Evolutionary conservation across 805 yeast species (phyloP).

Genomic region (Gaillardinia entomophila): DNA sequence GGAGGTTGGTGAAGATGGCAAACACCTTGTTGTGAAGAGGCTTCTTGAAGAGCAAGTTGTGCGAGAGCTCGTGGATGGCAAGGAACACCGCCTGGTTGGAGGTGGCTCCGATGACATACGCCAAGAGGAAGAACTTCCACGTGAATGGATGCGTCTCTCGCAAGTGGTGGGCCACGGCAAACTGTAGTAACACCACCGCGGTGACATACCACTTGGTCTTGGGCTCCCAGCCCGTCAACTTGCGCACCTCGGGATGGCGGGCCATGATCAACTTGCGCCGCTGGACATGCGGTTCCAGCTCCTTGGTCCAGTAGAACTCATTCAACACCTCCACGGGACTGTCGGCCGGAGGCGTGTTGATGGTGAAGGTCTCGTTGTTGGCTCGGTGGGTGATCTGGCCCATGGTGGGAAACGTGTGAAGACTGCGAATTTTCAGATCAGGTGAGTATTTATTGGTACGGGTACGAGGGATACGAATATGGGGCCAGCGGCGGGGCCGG

Average conservation of each 20-base stretch:
- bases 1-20: slow-evolving; percentile 72
- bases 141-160: slow-evolving; percentile 48
- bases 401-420: slow-evolving; percentile 6
- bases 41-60: slow-evolving; percentile 74
- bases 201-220: slow-evolving; percentile 70
- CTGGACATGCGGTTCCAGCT: slow-evolving; percentile 72
- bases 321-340: slow-evolving; percentile 37
- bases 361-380: slow-evolving; percentile 22
- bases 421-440: too few species aligned
- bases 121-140: slow-evolving; percentile 52
- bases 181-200: slow-evolving; percentile 64
- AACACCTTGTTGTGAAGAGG: slow-evolving; percentile 75
- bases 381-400: slow-evolving; percentile 20
- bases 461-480: background rate
- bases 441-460: too few species aligned
- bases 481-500: background rate
- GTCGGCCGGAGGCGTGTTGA: slow-evolving; percentile 35
- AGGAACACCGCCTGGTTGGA: slow-evolving; percentile 77
- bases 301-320: slow-evolving; percentile 82
- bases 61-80: slow-evolving; percentile 85
- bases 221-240: slow-evolving; percentile 83
- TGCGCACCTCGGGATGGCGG: slow-evolving; percentile 73
- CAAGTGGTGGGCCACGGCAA: slow-evolving; percentile 56
- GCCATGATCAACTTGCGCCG: slow-evolving; percentile 70
- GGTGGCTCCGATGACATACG: slow-evolving; percentile 82